Evolutionary conservation across 331 rosid species (phyloP).

Genomic region (Rosa hybrid): DNA sequence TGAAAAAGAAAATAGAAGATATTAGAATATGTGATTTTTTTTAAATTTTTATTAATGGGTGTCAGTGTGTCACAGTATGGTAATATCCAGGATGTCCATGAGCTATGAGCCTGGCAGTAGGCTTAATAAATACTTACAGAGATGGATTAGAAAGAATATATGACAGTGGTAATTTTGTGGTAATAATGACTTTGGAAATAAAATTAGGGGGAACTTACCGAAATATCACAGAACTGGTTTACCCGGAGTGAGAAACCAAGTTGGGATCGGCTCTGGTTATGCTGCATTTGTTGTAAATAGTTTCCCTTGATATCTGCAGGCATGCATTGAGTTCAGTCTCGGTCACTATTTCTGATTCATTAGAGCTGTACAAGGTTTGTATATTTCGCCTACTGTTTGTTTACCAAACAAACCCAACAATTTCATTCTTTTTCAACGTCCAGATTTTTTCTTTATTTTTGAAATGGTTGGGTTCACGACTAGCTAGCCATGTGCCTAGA

Average conservation of each 20-base stretch:
- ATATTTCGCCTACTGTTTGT: conserved; percentile 7
- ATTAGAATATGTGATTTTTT: too few species aligned
- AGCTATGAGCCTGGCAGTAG: too few species aligned
- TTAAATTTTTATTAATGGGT: background rate
- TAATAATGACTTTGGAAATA: background rate
- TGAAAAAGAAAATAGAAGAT: background rate
- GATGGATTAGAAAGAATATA: background rate
- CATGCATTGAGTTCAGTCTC: conserved; percentile 93
- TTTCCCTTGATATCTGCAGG: conserved; percentile 57
- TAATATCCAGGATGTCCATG: background rate
- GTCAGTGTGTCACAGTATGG: background rate
- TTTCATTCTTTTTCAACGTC: background rate
- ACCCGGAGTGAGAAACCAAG: conserved; percentile 14
- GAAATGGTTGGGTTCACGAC: too few species aligned
- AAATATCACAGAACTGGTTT: conserved; percentile 13
- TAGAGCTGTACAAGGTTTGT: conserved; percentile 93
- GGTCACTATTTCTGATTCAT: conserved; percentile 80
- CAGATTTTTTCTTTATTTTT: background rate
- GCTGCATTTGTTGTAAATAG: conserved; percentile 28
- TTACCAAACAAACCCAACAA: background rate
- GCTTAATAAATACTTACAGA: background rate
- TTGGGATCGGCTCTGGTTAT: background rate
- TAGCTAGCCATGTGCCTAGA: background rate
- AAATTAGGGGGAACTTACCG: background rate
- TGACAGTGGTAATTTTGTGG: background rate